Base-by-base conservation (phyloP, 306 rosid species). In the Citrullus colocynthis region DNA sequence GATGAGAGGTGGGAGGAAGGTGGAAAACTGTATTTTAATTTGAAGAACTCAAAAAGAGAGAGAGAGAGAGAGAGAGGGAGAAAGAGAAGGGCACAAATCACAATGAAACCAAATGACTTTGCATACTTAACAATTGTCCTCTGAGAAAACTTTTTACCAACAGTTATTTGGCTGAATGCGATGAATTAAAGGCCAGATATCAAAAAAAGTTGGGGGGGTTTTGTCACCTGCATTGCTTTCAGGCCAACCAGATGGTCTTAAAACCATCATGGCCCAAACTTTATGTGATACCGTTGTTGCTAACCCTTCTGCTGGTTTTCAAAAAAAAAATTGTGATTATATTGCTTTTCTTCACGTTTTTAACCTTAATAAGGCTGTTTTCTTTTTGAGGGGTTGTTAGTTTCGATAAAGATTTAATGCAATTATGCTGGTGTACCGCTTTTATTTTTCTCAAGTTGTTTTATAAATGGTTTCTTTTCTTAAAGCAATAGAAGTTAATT, bases 1-100 rank as follows among this genome's bases (percentile, higher is more conserved):
- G 70, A 77, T 70, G 75, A 60, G 86, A 81, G 85, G 87, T 79
- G 89, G 89, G 62, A 81, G 84, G 85, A 81, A 80, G 83, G 81
- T 83, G 82, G 88, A 70, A 86, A 81, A 72, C 81, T 83, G 85
- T 64, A 32, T 74, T 85, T 82, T 85, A 83, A 84, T 82, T 85
- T 79, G 82, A 84, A 73, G 24, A 55, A 77, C 36, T 6, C 6
- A 4, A 6, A 76, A 17, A 52, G 18, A 12, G 70, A 73, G 79
- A 20, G 83, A 74, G 88, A 86, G 82, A 78, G 80, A 81, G 80
- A 80, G 79, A 39, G 28, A 24, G 28, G 1, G 79, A 80, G 80
- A 42, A 54, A 71, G 59, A n/a, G 76, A 18, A 36, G 1, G 75
- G 75, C 54, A 44, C 75, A 44, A 69, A 55, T 55, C 36, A 55